These are phyloP conservation scores for Solanum corneliomulleri DNA, from an alignment of 257 asterid species.

Conservation along the genomic window DNA sequence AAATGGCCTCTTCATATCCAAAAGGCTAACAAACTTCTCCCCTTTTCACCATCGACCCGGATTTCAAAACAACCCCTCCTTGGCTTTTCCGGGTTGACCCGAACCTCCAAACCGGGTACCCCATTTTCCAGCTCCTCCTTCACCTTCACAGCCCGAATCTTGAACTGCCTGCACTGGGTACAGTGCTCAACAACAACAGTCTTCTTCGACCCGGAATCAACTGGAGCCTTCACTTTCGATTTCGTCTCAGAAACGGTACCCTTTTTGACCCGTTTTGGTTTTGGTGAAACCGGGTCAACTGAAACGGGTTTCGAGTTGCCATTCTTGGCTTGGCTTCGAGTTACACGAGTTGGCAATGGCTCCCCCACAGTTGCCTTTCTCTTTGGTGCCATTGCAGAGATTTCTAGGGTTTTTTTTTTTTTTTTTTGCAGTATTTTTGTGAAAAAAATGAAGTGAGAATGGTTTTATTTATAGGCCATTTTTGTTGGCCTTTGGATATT, in stretches of 20 bases:
- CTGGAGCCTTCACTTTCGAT: background rate
- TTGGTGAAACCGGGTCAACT: slow-evolving; percentile 17
- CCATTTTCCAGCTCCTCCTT: slow-evolving; percentile 49
- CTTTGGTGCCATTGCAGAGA: slow-evolving; percentile 22
- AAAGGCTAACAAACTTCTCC: slow-evolving; percentile 47
- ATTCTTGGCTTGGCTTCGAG: slow-evolving; percentile 27
- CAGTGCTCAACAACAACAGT: slow-evolving; percentile 57
- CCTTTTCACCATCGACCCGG: slow-evolving; percentile 42
- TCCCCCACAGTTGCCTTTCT: slow-evolving; percentile 8
- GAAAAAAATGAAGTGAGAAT: background rate
- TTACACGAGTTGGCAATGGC: slow-evolving; percentile 3
- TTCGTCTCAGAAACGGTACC: background rate
- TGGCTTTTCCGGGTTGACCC: slow-evolving; percentile 71
- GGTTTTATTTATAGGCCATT: background rate
- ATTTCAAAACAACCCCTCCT: slow-evolving; percentile 85
- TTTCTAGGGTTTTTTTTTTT: background rate
- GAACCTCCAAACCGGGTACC: slow-evolving; percentile 37
- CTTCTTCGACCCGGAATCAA: slow-evolving; percentile 18
- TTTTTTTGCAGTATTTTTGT: background rate
- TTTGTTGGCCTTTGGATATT: background rate
- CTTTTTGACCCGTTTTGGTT: slow-evolving; percentile 19
- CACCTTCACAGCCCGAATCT: slow-evolving; percentile 49
- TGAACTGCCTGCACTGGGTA: slow-evolving; percentile 53
- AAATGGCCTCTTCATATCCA: slow-evolving; percentile 74
- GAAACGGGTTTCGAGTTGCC: slow-evolving; percentile 3